Evolutionary conservation across 2,329 filamentous ascomycete genomes (phyloP).

Genomic region (Diaporthe sp.): DNA sequence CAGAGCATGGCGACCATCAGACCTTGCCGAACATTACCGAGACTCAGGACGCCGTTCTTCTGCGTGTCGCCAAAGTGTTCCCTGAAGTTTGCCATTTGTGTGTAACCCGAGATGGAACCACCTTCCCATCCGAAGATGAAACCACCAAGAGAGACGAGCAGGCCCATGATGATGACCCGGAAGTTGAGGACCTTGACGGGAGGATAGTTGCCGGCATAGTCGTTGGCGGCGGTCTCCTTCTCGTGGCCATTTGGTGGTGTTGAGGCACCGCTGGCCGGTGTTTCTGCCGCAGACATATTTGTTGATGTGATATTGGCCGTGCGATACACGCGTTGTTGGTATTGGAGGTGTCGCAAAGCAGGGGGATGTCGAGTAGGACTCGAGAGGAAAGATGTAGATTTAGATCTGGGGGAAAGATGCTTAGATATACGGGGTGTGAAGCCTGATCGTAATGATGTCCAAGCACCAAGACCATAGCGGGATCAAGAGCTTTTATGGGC

Average conservation of each 20-base stretch:
- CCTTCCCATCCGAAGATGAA: constrained; percentile 44
- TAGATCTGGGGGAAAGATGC: constrained; percentile 7
- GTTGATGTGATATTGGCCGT: constrained; percentile 18
- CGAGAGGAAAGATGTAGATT: background rate
- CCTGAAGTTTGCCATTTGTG: constrained; percentile 41
- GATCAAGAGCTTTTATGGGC: constrained; percentile 38
- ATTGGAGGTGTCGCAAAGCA: constrained; percentile 29
- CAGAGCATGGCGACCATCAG: constrained; percentile 42
- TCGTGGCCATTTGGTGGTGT: constrained; percentile 40
- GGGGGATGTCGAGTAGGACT: constrained; percentile 12
- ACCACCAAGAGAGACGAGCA: constrained; percentile 41
- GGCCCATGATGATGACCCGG: constrained; percentile 40
- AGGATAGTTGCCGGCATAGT: constrained; percentile 7
- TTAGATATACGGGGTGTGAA: constrained; percentile 35
- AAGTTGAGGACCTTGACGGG: constrained; percentile 43
- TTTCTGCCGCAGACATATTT: constrained; percentile 38
- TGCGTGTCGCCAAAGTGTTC: constrained; percentile 36
- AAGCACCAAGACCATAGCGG: constrained; percentile 25
- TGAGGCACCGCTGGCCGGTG: constrained; percentile 38
- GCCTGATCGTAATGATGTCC: constrained; percentile 37
- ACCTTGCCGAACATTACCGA: constrained; percentile 41
- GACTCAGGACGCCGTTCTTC: constrained; percentile 13
- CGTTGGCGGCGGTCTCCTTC: constrained; percentile 17
- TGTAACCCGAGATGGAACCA: constrained; percentile 42
- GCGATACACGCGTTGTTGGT: constrained; percentile 21